Percentiles rank a stretch among this genome's conserved stretches.
Conservation (phyloP, 257 asterid genomes). For the Petunia secreta region DNA sequence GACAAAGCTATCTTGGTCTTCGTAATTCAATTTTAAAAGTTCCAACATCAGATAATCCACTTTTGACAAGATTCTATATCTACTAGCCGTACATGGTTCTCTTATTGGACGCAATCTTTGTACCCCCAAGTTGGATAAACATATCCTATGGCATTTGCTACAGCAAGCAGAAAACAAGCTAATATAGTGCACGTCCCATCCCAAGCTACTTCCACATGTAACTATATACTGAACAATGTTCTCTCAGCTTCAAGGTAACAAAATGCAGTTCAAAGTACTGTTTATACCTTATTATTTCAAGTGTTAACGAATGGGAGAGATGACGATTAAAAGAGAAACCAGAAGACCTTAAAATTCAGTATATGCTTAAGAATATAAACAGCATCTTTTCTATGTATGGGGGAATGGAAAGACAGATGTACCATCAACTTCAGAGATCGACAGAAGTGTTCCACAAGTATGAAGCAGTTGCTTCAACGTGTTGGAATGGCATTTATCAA, state of each 20-base stretch:
- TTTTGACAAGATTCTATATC: not conserved
- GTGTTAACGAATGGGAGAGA: not conserved
- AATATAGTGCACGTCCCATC: not conserved
- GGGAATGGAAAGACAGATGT: conserved; percentile 15
- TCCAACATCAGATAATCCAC: not conserved
- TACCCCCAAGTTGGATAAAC: not conserved
- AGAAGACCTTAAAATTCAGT: not conserved
- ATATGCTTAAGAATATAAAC: too few relatives aligned
- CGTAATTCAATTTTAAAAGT: not conserved
- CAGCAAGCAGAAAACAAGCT: not conserved
- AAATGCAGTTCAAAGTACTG: conserved; percentile 13
- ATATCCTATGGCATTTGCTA: not conserved
- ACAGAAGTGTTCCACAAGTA: conserved; percentile 75
- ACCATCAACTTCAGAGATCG: conserved; percentile 85
- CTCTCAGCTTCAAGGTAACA: conserved; percentile 1
- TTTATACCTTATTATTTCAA: not conserved
- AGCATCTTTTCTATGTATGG: not conserved
- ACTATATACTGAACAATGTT: not conserved
- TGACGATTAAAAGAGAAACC: not conserved
- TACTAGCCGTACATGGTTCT: not conserved
- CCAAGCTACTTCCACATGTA: not conserved
- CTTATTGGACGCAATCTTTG: not conserved
- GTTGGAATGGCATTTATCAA: conserved; percentile 90
- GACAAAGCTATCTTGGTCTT: not conserved
- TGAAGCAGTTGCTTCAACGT: conserved; percentile 85